These are phyloP conservation scores for Ceratocystis harringtonii DNA, from an alignment of 2,329 filamentous ascomycete species.

Conservation along the genomic window DNA sequence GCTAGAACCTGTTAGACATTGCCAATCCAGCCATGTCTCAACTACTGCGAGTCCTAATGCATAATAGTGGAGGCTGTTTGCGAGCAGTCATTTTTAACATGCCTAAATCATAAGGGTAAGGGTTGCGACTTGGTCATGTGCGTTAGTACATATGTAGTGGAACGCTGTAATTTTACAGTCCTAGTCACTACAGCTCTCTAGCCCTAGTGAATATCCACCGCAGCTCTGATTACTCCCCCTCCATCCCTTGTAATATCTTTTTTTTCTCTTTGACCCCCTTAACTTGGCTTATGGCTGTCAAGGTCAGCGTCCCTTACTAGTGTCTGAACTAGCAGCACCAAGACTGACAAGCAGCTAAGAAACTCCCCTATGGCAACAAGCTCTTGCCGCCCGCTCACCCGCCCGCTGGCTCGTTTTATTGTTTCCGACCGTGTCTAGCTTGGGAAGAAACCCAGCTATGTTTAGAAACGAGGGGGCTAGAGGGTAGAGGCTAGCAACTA, in stretches of 20 bases:
- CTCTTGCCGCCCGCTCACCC: neutral
- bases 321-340: neutral
- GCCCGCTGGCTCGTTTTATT: neutral
- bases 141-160: too few species aligned
- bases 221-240: too few species aligned
- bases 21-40: neutral
- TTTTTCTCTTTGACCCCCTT: neutral
- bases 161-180: too few species aligned
- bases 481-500: neutral
- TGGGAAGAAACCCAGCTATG: neutral
- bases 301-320: neutral
- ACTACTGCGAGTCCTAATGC: constrained; percentile 5
- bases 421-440: neutral
- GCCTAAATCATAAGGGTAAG: too few species aligned
- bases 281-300: neutral
- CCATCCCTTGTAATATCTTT: too few species aligned
- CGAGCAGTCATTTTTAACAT: neutral
- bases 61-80: neutral
- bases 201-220: too few species aligned
- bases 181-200: too few species aligned
- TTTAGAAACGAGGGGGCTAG: neutral
- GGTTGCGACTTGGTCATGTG: too few species aligned
- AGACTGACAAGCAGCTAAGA: neutral
- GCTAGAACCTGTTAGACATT: neutral
- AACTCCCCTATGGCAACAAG: neutral